phyloP scores from a whole-genome alignment of 306 rosid species.

The Dalbergia cochinchinensis region DNA sequence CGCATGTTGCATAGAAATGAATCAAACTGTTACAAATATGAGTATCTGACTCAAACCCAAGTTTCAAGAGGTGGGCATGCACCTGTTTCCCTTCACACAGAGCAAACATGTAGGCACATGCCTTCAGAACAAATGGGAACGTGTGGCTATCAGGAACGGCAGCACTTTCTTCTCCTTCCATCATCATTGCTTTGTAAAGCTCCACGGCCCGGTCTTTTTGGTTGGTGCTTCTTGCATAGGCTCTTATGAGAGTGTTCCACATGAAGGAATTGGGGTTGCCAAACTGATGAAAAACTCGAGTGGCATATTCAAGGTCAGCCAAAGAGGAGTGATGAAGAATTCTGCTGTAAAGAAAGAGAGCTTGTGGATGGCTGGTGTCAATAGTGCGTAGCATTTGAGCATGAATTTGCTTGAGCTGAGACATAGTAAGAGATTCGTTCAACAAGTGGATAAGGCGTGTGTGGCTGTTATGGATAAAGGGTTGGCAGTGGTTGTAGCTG shows the following conservation, averaged over 20 bases:
- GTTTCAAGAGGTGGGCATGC: conserved; percentile 68
- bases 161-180: conserved; percentile 43
- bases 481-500: conserved; percentile 31
- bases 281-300: conserved; percentile 61
- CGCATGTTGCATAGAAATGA: conserved; percentile 80
- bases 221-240: conserved; percentile 64
- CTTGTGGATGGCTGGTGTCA: conserved; percentile 50
- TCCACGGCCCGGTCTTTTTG: conserved; percentile 53
- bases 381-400: conserved; percentile 75
- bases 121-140: conserved; percentile 77
- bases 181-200: conserved; percentile 62
- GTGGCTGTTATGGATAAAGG: conserved; percentile 32
- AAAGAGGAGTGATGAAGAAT: conserved; percentile 64
- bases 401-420: conserved; percentile 77
- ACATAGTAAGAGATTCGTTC: conserved; percentile 48
- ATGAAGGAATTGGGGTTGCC: conserved; percentile 70
- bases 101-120: conserved; percentile 72
- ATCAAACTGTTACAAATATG: conserved; percentile 76
- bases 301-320: conserved; percentile 60
- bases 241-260: conserved; percentile 87
- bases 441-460: conserved; percentile 60
- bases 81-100: conserved; percentile 75
- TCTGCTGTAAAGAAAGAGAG: conserved; percentile 59
- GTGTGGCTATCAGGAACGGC: conserved; percentile 67
- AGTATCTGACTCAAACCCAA: conserved; percentile 67